These are phyloP conservation scores for Pythium coloratum DNA, from an alignment of 352 stramenopile genomes.

Conservation along the genomic window DNA sequence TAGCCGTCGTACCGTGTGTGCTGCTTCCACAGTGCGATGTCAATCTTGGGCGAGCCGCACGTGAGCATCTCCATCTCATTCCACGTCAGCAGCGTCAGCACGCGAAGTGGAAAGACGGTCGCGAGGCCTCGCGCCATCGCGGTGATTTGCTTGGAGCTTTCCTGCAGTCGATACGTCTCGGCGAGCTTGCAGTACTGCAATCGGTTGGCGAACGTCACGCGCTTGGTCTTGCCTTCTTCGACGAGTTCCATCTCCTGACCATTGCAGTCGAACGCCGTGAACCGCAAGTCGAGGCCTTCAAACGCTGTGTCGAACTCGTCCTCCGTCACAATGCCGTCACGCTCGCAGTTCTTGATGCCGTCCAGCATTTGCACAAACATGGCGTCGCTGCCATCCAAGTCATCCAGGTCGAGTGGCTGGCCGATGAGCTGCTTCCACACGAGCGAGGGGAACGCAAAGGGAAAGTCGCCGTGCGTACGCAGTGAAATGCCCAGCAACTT, in stretches of 20 bases:
- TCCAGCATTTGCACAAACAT: constrained; percentile 91
- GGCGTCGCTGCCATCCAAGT: constrained; percentile 89
- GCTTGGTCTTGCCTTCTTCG: constrained; percentile 55
- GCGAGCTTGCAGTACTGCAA: constrained; percentile 82
- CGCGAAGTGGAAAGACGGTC: constrained; percentile 82
- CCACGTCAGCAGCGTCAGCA: constrained; percentile 88
- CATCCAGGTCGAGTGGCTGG: constrained; percentile 69
- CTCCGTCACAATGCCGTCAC: constrained; percentile 75
- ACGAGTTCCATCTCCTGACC: constrained; percentile 83
- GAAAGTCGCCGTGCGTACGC: constrained; percentile 91
- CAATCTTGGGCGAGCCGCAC: constrained; percentile 90
- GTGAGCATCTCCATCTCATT: constrained; percentile 92
- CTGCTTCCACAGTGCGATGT: constrained; percentile 84
- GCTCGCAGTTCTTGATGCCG: constrained; percentile 81
- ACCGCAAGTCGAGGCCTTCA: constrained; percentile 71
- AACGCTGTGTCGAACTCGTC: constrained; percentile 82
- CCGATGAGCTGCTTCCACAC: constrained; percentile 93
- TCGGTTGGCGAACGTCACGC: constrained; percentile 85
- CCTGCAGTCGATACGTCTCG: constrained; percentile 77
- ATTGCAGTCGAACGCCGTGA: constrained; percentile 84
- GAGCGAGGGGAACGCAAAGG: constrained; percentile 90
- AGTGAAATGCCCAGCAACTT: constrained; percentile 94
- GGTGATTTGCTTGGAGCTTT: constrained; percentile 66
- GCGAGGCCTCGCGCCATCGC: constrained; percentile 83
- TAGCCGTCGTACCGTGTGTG: constrained; percentile 91